Evolutionary conservation across 805 yeast species (phyloP).

Genomic region (Pichia eremophila): DNA sequence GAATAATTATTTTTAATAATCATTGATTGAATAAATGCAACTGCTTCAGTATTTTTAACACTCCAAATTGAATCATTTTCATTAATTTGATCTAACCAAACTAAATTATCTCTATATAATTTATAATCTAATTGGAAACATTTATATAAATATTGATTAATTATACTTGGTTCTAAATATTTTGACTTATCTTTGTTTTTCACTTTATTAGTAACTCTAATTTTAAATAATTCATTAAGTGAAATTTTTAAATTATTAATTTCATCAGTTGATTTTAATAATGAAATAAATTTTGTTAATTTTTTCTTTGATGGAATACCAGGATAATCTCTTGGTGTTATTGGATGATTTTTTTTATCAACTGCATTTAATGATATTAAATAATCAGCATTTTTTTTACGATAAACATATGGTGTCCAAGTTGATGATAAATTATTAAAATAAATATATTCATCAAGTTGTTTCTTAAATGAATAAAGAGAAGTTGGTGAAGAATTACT

Average conservation of each 20-base stretch:
- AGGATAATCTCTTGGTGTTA: constrained; percentile 16
- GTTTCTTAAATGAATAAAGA: constrained; percentile 18
- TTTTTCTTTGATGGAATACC: constrained; percentile 21
- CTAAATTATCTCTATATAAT: constrained; percentile 11
- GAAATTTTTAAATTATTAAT: constrained; percentile 13
- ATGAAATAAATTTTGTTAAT: constrained; percentile 19
- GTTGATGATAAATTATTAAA: constrained; percentile 16
- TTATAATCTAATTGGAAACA: constrained; percentile 16
- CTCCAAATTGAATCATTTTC: constrained; percentile 12
- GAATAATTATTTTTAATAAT: constrained; percentile 10
- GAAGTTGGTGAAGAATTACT: no score
- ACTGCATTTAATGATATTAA: constrained; percentile 15
- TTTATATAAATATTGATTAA: constrained; percentile 21
- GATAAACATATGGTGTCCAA: constrained; percentile 19
- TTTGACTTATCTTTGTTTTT: constrained; percentile 9
- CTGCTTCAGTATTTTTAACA: constrained; percentile 17
- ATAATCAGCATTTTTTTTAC: constrained; percentile 15
- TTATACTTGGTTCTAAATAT: constrained; percentile 15
- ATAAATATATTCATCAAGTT: constrained; percentile 23
- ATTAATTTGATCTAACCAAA: constrained; percentile 14
- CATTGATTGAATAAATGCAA: constrained; percentile 18
- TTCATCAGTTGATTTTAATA: constrained; percentile 18
- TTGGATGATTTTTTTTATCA: constrained; percentile 21
- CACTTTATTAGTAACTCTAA: constrained; percentile 2
- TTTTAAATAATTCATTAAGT: constrained; percentile 12